Conservation (phyloP, 202 grass and related monocot species). For the Bolboschoenoplectus hybrid region DNA sequence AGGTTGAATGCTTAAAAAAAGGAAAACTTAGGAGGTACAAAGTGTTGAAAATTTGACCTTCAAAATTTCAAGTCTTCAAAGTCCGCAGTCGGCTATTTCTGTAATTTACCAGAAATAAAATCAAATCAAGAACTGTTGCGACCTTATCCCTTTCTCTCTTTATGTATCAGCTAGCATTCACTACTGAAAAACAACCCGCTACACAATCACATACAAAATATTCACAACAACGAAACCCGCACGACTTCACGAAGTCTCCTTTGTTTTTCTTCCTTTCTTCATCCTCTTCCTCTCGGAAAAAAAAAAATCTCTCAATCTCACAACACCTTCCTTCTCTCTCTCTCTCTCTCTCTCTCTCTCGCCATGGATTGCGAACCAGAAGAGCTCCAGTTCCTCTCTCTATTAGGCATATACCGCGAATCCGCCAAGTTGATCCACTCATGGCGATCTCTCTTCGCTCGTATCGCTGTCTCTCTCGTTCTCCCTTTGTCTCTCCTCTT, state of each 20-base stretch:
- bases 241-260: not conserved
- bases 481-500: slow-evolving; percentile 81
- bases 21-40: not conserved
- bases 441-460: slow-evolving; percentile 60
- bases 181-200: not conserved
- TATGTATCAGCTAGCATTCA: not conserved
- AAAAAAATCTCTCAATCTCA: slow-evolving; percentile 18
- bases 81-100: slow-evolving; percentile 27
- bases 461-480: slow-evolving; percentile 60
- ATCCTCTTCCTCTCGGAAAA: not conserved
- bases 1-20: not conserved
- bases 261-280: not conserved
- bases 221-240: not conserved
- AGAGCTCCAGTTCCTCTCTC: slow-evolving; percentile 86
- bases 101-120: slow-evolving; percentile 21
- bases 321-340: not conserved
- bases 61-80: slow-evolving; percentile 19
- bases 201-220: not conserved
- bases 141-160: not conserved
- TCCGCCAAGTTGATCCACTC: slow-evolving; percentile 47
- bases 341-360: not conserved
- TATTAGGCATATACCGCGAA: slow-evolving; percentile 54
- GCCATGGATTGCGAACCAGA: slow-evolving; percentile 87
- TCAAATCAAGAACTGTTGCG: not conserved
- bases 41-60: slow-evolving; percentile 11